phyloP scores from a whole-genome alignment of 306 rosid genomes.

The Dicorynia guianensis region DNA sequence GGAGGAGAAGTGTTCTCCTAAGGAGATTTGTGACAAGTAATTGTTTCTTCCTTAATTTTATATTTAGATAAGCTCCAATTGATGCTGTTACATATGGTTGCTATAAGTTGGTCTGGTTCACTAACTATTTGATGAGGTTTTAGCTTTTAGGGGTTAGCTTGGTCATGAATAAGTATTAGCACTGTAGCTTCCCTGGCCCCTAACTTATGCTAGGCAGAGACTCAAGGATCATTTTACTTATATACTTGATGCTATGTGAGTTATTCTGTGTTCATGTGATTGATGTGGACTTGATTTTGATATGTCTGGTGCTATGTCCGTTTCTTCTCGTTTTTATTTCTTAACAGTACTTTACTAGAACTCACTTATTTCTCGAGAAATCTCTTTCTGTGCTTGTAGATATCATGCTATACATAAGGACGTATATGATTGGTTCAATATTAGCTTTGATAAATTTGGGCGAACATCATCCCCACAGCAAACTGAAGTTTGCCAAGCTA shows the following conservation, averaged over 20 bases:
- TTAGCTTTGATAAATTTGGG: constrained; percentile 93
- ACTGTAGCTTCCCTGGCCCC: constrained; percentile 9
- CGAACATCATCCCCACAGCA: constrained; percentile 87
- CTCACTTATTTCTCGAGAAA: background rate
- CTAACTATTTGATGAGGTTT: constrained; percentile 22
- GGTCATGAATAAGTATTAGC: background rate
- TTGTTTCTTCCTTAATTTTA: background rate
- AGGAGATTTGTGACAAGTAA: constrained; percentile 94
- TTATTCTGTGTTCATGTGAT: constrained; percentile 1
- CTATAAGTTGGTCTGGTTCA: constrained; percentile 1
- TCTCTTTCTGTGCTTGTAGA: constrained; percentile 47
- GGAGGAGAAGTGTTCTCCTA: constrained; percentile 92
- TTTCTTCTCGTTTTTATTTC: background rate
- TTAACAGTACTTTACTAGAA: background rate
- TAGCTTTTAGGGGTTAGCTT: constrained; percentile 20
- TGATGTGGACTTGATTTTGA: background rate
- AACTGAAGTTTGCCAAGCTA: constrained; percentile 90
- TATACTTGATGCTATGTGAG: background rate
- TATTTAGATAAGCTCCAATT: background rate
- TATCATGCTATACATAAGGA: constrained; percentile 84
- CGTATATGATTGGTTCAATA: constrained; percentile 86
- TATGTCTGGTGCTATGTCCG: background rate
- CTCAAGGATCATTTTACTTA: background rate
- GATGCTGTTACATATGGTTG: background rate
- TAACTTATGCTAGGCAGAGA: background rate